Conservation (phyloP, 371 early-diverging fungal genomes). For the Rhizopus delemar region DNA sequence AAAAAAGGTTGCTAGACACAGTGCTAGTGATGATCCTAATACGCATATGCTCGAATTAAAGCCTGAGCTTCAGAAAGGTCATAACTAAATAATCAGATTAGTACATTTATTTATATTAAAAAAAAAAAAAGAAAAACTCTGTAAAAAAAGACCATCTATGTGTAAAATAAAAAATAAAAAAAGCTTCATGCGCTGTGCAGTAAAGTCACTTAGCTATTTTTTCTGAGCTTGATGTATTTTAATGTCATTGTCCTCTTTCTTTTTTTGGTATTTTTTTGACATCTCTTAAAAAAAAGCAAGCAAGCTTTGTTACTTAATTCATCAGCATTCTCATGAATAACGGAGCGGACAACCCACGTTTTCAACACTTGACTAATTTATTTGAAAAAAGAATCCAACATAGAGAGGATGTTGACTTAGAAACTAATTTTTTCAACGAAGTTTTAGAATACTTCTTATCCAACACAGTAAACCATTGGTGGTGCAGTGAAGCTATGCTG, state of each 20-base stretch:
- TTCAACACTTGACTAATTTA: constrained; percentile 13
- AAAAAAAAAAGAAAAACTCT: not conserved
- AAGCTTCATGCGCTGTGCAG: too few relatives aligned
- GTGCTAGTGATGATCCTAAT: constrained; percentile 44
- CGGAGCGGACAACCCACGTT: constrained; percentile 1
- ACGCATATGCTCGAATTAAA: constrained; percentile 52
- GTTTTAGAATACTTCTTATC: constrained; percentile 37
- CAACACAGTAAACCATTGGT: constrained; percentile 40
- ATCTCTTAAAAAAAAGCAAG: too few relatives aligned
- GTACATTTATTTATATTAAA: not conserved
- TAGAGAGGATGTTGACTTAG: constrained; percentile 30
- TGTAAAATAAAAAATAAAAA: too few relatives aligned
- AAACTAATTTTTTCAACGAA: constrained; percentile 43
- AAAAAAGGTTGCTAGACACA: constrained; percentile 64
- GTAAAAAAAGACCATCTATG: too few relatives aligned
- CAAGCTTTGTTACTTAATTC: too few relatives aligned
- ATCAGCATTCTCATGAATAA: too few relatives aligned
- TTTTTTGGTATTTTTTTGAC: too few relatives aligned
- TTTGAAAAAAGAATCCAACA: constrained; percentile 23
- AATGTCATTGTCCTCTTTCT: too few relatives aligned
- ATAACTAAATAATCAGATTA: not conserved
- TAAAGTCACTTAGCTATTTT: too few relatives aligned
- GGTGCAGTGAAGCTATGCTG: constrained; percentile 34
- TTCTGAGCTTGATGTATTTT: too few relatives aligned
- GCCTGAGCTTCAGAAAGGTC: constrained; percentile 31